Evolutionary conservation across 2,329 filamentous ascomycete species (phyloP), one percentile per base, ranked within the genome.

Genomic region (Amphichorda felina): DNA sequence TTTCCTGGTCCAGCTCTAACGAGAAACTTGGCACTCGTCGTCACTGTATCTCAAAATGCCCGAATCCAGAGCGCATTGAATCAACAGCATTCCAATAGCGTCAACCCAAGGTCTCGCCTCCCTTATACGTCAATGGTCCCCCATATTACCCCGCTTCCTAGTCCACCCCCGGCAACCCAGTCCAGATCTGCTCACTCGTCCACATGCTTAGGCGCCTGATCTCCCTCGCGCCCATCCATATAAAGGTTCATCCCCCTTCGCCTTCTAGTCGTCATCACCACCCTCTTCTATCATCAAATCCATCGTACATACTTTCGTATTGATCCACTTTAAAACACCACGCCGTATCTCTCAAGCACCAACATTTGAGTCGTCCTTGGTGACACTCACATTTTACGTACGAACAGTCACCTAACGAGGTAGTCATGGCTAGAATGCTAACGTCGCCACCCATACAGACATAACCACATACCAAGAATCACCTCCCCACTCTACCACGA

Each of bases 71-170:
- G 5, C n/a, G 19, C 30, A 32, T 8, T 17, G 4, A 8, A 16
- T 15, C 21, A 34, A 26, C 14, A 14, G 27, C 27, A 7, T 29
- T n/a, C 27, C 13, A 29, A 6, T 10, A 24, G 15, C 18, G 24
- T 24, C 14, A 31, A 10, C 4, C 11, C 18, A 15, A 15, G 15
- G 4, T 11, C 8, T 31, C 16, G 13, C 26, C 25, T 17, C 25
- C 25, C 15, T 21, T 19, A 9, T n/a, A 15, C 27, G 22, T 24
- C 11, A 11, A 26, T 30, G 13, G 14, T 34, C 17, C 24, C 30
- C 22, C 30, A 33, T 38, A 30, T 34, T 38, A 38, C 36, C 36
- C 36, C 36, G 36, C 36, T 38, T 29, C 21, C 13, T 16, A 9
- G 17, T 30, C 9, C 21, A 24, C 34, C 27, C 27, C 17, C 15